Evolutionary conservation across 2,329 filamentous ascomycete genomes (phyloP), one percentile per base, ranked within the genome.

Genomic region (Aspergillus neotritici): DNA sequence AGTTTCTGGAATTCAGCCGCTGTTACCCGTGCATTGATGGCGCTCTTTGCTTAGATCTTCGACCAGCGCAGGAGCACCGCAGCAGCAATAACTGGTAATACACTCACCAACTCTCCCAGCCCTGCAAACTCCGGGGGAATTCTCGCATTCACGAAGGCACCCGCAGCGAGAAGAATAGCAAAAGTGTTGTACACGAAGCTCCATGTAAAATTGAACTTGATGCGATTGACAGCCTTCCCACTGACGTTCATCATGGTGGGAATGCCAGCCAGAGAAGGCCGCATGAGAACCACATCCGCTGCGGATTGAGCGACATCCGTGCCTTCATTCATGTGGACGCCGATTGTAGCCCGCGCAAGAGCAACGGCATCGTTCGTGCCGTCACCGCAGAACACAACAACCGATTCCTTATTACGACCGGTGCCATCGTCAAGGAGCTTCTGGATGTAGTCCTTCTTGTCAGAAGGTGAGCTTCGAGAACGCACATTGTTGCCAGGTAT

Each of bases 311-410:
- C 82, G 1, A 89, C 72, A 44, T 88, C 84, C 1, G 75, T 79
- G 4, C 73, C 71, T 43, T 70, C 73, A 46, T 76, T 77, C 59
- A 91, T 78, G 51, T 87, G 83, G 0, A 89, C 71, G 21, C 87
- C 87, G 21, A 91, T 75, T 5, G 76, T 77, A 1, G 87, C 84
- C 57, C 82, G 78, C 0, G 84, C 80, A 2, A 91, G 72, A 0
- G 86, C 86, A 3, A 79, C 73, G 0, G 86, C 83, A 56, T 91
- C 86, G 60, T 91, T 91, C 11, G 84, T 88, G 2, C 87, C 87
- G 53, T 91, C 86, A 29, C 86, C 86, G 39, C 78, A 76, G 62
- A 91, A 90, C 5, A 89, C 63, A 13, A 87, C 76, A 1, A 75
- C 50, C n/a, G 51, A 56, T n/a, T 47, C 37, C 31, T 50, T n/a